Evolutionary conservation across 192 early-diverging fungal species (phyloP), one percentile per base, ranked within the genome.

Genomic region (Podila horticola): DNA sequence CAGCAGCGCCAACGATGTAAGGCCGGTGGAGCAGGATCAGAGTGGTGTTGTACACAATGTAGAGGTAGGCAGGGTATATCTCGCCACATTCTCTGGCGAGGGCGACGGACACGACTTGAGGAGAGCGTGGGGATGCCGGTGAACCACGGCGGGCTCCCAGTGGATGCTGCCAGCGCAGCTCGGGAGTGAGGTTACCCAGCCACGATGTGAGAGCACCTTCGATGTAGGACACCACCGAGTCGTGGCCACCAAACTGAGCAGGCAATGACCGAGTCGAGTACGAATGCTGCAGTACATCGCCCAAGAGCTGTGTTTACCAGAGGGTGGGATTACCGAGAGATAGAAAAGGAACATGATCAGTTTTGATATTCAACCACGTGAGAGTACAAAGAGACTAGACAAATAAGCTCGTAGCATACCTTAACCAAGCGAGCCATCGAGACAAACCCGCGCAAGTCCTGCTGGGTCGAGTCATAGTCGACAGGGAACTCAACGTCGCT

Each of bases 11-110:
- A 19, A 75, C 74, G 62, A 88, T 86, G 64, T 88, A 88, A 3
- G 87, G 87, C 52, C 86, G 73, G 57, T 88, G 87, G 58, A 86
- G 64, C 13, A 84, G 45, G 30, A 88, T 88, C 26, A 88, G 36
- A 10, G 75, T 74, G 0, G 86, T 84, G 58, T 86, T 72, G 57
- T 85, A 84, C 26, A 82, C 75, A 67, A 84, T 74, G 64, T 72
- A 75, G 24, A 79, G 66, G 50, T 79, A 79, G 3, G 76, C 69
- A 8, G 76, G 76, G 66, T 79, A 79, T 51, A 72, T 67, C 4
- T 79, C 70, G 48, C 75, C 64, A 38, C 31, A 38, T n/a, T 67
- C 62, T 29, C 17, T 62, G 50, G 51, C 76, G 34, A 68, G n/a
- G n/a, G 45, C 24, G 30, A 48, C 34, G 6, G 77, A 71, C 50